phyloP scores from a whole-genome alignment of 2,329 filamentous ascomycete genomes.

The Niveomyces coronatus region DNA sequence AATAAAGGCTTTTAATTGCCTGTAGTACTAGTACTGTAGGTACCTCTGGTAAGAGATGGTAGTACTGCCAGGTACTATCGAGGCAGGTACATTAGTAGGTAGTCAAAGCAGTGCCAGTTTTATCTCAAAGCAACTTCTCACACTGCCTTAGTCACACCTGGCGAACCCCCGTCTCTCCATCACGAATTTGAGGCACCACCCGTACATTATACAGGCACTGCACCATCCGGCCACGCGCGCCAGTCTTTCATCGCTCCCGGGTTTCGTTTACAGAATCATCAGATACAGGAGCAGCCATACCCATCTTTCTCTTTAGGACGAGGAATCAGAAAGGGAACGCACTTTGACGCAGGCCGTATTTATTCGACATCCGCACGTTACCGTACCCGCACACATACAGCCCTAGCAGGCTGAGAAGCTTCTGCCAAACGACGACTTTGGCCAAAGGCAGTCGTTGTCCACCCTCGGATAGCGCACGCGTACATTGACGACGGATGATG shows the following conservation, averaged over 20 bases:
- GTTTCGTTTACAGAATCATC: conserved; percentile 4
- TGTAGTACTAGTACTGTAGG: no score
- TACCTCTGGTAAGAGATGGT: no score
- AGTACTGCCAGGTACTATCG: no score
- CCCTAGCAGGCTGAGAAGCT: conserved; percentile 2
- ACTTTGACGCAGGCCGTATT: no score
- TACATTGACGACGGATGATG: conserved; percentile 47
- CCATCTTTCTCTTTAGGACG: no score
- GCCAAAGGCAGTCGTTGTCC: conserved; percentile 17
- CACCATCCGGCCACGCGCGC: not conserved
- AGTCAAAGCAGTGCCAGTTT: not conserved
- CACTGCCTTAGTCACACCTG: conserved; percentile 11
- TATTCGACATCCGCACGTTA: no score
- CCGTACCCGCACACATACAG: not conserved
- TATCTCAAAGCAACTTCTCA: conserved; percentile 9
- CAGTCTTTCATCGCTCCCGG: conserved; percentile 7
- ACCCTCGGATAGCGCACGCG: conserved; percentile 22
- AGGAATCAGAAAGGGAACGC: no score
- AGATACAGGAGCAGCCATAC: not conserved
- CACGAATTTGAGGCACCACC: conserved; percentile 6
- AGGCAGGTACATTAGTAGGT: no score
- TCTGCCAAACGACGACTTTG: conserved; percentile 15
- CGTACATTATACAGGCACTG: conserved; percentile 4
- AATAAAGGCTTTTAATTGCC: no score
- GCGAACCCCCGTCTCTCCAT: conserved; percentile 4